These are phyloP conservation scores for Pestalotiopsis fici DNA, from an alignment of 2,329 filamentous ascomycete species.

Conservation along the genomic window DNA sequence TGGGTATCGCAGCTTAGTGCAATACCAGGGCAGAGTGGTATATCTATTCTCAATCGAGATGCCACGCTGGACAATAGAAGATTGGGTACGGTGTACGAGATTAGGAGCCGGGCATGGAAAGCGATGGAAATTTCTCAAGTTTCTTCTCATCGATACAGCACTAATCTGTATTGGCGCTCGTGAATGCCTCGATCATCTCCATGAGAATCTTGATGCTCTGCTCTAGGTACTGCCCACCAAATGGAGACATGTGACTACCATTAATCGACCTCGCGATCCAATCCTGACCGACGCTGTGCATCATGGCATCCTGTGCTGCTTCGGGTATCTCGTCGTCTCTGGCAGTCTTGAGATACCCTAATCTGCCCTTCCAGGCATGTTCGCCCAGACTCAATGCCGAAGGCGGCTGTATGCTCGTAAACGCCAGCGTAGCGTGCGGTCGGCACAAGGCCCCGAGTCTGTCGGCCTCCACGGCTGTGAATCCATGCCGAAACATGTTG, in stretches of 20 bases:
- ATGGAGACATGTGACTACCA: background rate
- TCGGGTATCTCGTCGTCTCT: background rate
- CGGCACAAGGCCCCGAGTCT: background rate
- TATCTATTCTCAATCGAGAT: background rate
- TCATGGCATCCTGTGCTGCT: background rate
- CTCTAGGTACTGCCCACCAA: background rate
- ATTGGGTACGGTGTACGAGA: background rate
- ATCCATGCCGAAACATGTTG: background rate
- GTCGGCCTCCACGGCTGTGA: background rate
- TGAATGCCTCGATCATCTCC: background rate
- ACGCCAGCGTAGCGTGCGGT: background rate
- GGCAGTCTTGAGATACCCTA: background rate
- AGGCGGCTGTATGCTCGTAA: background rate
- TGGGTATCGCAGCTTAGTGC: background rate
- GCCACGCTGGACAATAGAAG: background rate
- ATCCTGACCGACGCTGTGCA: background rate
- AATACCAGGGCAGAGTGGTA: background rate
- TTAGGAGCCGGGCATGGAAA: background rate
- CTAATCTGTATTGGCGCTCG: background rate
- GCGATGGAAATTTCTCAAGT: too few species aligned
- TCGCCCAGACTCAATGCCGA: background rate
- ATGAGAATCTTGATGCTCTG: background rate
- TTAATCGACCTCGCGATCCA: background rate
- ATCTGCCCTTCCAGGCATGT: background rate
- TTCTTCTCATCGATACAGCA: background rate